Evolutionary conservation across 2,329 filamentous ascomycete species (phyloP), one percentile per base, ranked within the genome.

Genomic region (Penicillium sclerotigenum): DNA sequence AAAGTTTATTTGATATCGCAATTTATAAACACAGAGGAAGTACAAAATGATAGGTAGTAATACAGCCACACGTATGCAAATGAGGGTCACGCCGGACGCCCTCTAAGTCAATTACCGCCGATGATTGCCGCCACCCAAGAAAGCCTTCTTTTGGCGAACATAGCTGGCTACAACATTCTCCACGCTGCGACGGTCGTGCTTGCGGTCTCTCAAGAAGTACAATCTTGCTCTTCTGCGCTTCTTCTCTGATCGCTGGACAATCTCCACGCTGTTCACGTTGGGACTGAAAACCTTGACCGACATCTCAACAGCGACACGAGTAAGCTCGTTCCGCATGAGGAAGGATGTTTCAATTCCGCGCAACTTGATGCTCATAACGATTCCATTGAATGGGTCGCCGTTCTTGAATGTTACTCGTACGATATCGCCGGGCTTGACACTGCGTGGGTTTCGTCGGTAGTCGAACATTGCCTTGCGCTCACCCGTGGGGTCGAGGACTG

Each of bases 231-330:
- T 85, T 72, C 92, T 87, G 63, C 91, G 90, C 73, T 91, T 85
- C 87, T 91, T 94, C 70, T 84, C 82, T 61, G 85, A 83, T 67
- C 93, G 82, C 84, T 96, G 90, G 74, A 97, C 89, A 66, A 99
- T 88, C 77, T 99, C 93, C 69, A 99, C 91, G 61, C 90, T 90
- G 71, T 89, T 86, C 31, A 97, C 88, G 70, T 90, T 88, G 58
- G 93, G 93, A 70, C 86, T 90, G 80, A 94, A 97, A 57, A 97
- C 81, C 81, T 99, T 99, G 77, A 89, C 91, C 87, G 91, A 96
- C 90, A 96, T 94, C 83, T 99, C 94, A 58, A 96, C 90, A 58
- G 90, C 90, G 7, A 95, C 85, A 66, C 89, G 85, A 64, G 90
- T 92, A 66, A 99, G 79, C 71, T 95, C 87, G 67, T 93, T 93